Percentiles rank a stretch among this genome's conserved stretches.
Conservation (phyloP, 352 stramenopile genomes). For the Vaucheria bursata region DNA sequence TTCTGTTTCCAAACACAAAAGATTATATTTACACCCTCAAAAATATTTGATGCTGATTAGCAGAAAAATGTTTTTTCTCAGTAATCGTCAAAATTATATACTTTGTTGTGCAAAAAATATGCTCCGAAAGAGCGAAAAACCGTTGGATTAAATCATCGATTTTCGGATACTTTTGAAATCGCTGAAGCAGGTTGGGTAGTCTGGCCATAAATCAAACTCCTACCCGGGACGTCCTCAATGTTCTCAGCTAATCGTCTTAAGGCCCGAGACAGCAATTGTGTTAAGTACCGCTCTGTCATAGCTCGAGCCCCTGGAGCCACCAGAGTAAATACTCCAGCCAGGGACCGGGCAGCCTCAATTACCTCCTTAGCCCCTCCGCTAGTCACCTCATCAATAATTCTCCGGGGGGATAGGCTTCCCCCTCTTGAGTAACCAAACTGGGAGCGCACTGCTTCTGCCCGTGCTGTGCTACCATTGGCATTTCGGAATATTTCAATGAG, state of each 20-base stretch:
- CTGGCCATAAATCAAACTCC: too few species aligned
- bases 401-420: not conserved
- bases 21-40: too few species aligned
- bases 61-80: too few species aligned
- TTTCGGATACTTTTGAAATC: too few species aligned
- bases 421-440: not conserved
- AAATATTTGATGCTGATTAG: too few species aligned
- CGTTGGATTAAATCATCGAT: too few species aligned
- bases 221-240: not conserved
- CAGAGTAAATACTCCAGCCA: not conserved
- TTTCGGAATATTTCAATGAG: slow-evolving; percentile 26
- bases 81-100: too few species aligned
- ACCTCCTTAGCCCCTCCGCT: not conserved
- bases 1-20: too few species aligned
- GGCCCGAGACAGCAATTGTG: not conserved
- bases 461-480: not conserved
- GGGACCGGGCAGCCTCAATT: not conserved
- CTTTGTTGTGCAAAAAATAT: too few species aligned
- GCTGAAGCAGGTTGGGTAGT: too few species aligned
- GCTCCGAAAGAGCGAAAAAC: too few species aligned
- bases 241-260: not conserved
- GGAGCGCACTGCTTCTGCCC: not conserved
- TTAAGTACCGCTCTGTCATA: not conserved
- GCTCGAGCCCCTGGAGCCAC: not conserved
- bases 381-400: not conserved